Percentiles rank a stretch among this genome's conserved stretches.
phyloP scores from a whole-genome alignment of 2,329 filamentous ascomycete genomes.

The Cercospora zeina region DNA sequence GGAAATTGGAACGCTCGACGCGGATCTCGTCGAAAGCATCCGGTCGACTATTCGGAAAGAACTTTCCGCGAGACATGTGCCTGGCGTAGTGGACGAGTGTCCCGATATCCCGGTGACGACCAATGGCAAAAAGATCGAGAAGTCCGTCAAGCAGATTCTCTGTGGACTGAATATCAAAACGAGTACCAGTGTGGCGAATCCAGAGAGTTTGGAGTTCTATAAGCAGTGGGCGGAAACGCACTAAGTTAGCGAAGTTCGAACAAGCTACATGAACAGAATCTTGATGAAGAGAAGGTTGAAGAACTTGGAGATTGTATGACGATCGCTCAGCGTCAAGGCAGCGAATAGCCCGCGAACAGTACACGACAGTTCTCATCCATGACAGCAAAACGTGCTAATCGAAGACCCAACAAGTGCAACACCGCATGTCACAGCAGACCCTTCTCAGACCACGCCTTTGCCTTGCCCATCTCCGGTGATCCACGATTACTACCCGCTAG shows the following conservation, averaged over 20 bases:
- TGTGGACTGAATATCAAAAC: constrained; percentile 85
- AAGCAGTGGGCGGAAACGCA: constrained; percentile 68
- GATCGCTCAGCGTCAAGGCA: neutral
- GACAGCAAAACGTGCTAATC: neutral
- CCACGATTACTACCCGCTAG: neutral
- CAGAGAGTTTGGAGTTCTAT: constrained; percentile 86
- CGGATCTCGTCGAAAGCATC: constrained; percentile 63
- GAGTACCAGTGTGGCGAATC: constrained; percentile 90
- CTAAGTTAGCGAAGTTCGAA: constrained; percentile 20
- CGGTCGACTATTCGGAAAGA: constrained; percentile 70
- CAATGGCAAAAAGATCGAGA: constrained; percentile 98
- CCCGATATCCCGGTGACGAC: constrained; percentile 86
- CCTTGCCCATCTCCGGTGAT: neutral
- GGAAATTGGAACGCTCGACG: constrained; percentile 56
- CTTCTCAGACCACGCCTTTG: neutral
- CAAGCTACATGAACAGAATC: constrained; percentile 1
- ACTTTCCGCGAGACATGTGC: constrained; percentile 86
- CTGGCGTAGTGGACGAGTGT: constrained; percentile 76
- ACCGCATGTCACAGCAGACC: neutral
- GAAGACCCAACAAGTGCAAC: neutral
- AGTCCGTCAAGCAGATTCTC: constrained; percentile 93
- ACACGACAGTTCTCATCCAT: no score
- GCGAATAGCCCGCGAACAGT: no score
- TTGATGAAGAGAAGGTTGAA: neutral
- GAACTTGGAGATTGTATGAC: neutral